Evolutionary conservation across 768 basidiomycete species (phyloP), one percentile per base, ranked within the genome.

Genomic region (Naganishia friedmannii): DNA sequence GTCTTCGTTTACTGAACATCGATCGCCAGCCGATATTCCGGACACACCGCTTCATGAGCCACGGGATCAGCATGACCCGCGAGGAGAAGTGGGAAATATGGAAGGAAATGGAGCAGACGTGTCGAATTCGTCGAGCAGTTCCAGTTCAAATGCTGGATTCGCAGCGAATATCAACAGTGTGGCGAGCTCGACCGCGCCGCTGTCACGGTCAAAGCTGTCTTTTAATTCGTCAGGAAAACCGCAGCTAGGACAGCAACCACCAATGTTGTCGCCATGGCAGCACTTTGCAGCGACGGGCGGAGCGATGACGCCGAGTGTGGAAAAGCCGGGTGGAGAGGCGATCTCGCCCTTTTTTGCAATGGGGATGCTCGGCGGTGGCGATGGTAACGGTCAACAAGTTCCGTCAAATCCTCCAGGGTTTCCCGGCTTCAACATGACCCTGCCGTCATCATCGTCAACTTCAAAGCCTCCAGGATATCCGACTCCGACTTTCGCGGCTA

Each of bases 271-370:
- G 23, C 79, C 79, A 34, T 80, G 79, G 79, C 73, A 68, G 5
- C 69, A 75, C 10, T 66, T 80, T 4, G 78, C 77, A 2, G 75
- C 75, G 0, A 72, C 76, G 3, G 78, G 77, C 0, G 79, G 79
- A 13, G 77, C 76, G 21, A 78, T 77, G 13, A 80, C 79, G 10
- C 77, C 77, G 3, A 76, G 75, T 12, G 55, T 80, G 7, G 77
- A 78, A n/a, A 34, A 68, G 32, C 69, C 69, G 15, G 69, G 69
- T 31, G 58, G 60, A 9, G 39, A 60, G 19, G 39, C 39, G 29
- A 58, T 65, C 45, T 54, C 46, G 3, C 69, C 69, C 1, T 70
- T 70, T 65, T 58, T 58, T 21, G 46, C 57, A 26, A 39, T 54
- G 53, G 34, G n/a, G 12, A 21, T 54, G 26, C 55, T 3, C 3